Evolutionary conservation across 345 rosid species (phyloP).

Genomic region (Rhodamnia rubescens): DNA sequence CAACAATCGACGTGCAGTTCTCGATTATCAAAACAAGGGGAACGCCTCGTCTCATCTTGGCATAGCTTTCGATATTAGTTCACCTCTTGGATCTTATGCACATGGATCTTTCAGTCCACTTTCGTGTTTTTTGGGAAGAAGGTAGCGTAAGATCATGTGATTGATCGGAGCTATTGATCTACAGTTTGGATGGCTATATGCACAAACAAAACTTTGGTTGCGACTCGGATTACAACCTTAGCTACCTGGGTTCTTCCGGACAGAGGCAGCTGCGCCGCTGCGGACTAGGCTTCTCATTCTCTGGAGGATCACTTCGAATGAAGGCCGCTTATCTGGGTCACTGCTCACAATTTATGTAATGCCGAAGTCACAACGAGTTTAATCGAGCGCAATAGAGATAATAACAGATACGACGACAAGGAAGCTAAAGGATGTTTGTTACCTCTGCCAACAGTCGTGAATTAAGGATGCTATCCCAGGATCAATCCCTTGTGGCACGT

Average conservation of each 20-base stretch:
- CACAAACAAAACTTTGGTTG: not conserved
- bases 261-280: slow-evolving; percentile 1
- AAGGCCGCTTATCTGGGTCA: slow-evolving; percentile 54
- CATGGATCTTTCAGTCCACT: not conserved
- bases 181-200: not conserved
- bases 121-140: not conserved
- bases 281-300: slow-evolving; percentile 39
- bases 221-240: not conserved
- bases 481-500: slow-evolving; percentile 61
- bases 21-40: not conserved
- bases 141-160: not conserved
- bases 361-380: not conserved
- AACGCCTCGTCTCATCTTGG: not conserved
- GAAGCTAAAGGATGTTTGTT: not conserved
- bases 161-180: not conserved
- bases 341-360: slow-evolving; percentile 17
- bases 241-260: not conserved
- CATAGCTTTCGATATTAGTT: not conserved
- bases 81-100: not conserved
- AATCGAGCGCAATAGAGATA: not conserved
- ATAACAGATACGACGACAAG: not conserved
- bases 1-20: not conserved
- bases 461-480: slow-evolving; percentile 57
- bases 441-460: slow-evolving; percentile 76
- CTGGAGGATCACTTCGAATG: slow-evolving; percentile 61